These are phyloP conservation scores for Talaromyces marneffei DNA, from an alignment of 2,329 filamentous ascomycete genomes.

Conservation along the genomic window DNA sequence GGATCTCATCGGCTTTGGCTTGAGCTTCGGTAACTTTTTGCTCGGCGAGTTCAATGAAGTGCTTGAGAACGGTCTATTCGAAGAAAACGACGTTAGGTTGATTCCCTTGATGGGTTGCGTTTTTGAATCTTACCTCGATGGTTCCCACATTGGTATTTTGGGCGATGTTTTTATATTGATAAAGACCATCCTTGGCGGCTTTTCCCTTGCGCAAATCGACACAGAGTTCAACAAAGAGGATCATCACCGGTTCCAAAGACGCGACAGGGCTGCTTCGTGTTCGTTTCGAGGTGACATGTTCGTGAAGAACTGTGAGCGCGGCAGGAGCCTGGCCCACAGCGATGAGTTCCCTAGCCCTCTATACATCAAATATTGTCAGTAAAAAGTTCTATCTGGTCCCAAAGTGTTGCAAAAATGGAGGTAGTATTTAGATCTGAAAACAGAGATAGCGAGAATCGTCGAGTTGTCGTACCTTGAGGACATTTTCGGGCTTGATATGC, in stretches of 20 bases:
- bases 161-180: constrained; percentile 99
- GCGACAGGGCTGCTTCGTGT: constrained; percentile 96
- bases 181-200: constrained; percentile 94
- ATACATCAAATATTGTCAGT: constrained; percentile 15
- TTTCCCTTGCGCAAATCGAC: constrained; percentile 98
- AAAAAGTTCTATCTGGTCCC: background rate
- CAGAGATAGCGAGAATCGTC: constrained; percentile 3
- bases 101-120: background rate
- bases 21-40: constrained; percentile 94
- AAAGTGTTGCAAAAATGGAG: background rate
- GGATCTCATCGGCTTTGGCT: constrained; percentile 90
- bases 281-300: constrained; percentile 98
- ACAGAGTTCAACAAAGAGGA: constrained; percentile 92
- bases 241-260: constrained; percentile 95
- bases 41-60: constrained; percentile 95
- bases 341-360: constrained; percentile 96
- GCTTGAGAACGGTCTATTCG: constrained; percentile 80
- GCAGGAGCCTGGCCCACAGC: constrained; percentile 90
- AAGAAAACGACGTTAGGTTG: background rate
- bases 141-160: constrained; percentile 98
- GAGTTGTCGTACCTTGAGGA: constrained; percentile 64
- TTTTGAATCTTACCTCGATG: constrained; percentile 67
- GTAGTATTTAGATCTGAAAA: background rate
- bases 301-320: constrained; percentile 89
- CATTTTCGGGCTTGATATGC: constrained; percentile 98